Evolutionary conservation across 169 alveolate species (phyloP), one percentile per base, ranked within the genome.

Genomic region (Hepatocystis sp.): DNA sequence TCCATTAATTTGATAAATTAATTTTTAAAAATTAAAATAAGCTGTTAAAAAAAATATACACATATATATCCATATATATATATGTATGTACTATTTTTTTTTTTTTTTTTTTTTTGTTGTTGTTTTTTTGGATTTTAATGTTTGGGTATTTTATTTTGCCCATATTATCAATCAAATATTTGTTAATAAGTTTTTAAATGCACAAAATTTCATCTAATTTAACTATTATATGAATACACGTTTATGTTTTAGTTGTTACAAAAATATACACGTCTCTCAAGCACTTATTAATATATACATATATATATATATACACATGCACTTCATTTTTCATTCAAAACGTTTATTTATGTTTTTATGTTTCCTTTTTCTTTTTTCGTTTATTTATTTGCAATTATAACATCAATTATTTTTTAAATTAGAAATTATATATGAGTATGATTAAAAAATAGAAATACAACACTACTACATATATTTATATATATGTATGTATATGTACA

Each of bases 281-380:
- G 23, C 30, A 58, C 15, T 19, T 64, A 63, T 40, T 8, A 64
- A 42, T n/a, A n/a, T n/a, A n/a, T n/a, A n/a, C n/a, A n/a, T n/a
- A n/a, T n/a, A n/a, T n/a, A n/a, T n/a, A n/a, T 10, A 42, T 17
- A n/a, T n/a, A 17, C 17, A 47, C 17, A 7, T 30, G 25, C 44
- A 10, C 23, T 17, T 32, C 40, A 10, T 44, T 15, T 27, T 21
- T 30, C 34, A 15, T 11, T 27, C 34, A n/a, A n/a, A n/a, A n/a
- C n/a, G n/a, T 32, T 61, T 51, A 42, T 15, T 44, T 21, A 17
- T 32, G 4, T 23, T 56, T n/a, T 52, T 0, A 40, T 11, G 21
- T 44, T 61, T 25, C 25, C 19, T 53, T 51, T 56, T 51, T 8
- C 68, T 71, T 71, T 71, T 71, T 71, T 71, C 78, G 86, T 71